phyloP scores from a whole-genome alignment of 805 yeast genomes.

The Candida piceae region DNA sequence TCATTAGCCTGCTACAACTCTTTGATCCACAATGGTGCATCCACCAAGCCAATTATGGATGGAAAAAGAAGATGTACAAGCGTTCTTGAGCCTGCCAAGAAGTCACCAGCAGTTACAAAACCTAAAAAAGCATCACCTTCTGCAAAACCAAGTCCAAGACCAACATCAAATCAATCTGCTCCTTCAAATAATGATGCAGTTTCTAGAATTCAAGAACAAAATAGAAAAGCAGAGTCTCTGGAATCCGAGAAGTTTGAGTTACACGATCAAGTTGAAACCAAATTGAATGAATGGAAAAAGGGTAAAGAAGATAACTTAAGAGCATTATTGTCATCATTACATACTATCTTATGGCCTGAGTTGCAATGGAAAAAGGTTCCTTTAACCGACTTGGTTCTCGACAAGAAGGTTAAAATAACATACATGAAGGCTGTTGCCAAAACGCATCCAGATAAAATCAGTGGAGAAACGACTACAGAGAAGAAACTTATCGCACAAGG shows the following conservation, averaged over 20 bases:
- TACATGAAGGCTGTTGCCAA: slow-evolving; percentile 79
- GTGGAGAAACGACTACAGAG: slow-evolving; percentile 54
- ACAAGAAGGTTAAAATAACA: slow-evolving; percentile 79
- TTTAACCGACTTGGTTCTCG: slow-evolving; percentile 73
- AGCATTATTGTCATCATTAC: slow-evolving; percentile 65
- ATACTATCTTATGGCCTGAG: slow-evolving; percentile 62
- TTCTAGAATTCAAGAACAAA: slow-evolving; percentile 44
- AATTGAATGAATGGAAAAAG: slow-evolving; percentile 56
- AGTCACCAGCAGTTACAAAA: too few relatives aligned
- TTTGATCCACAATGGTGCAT: slow-evolving; percentile 63
- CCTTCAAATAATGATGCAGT: slow-evolving; percentile 36
- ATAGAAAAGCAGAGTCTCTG: slow-evolving; percentile 37
- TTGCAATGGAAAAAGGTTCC: slow-evolving; percentile 62
- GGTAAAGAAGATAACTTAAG: slow-evolving; percentile 83
- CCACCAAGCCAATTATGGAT: slow-evolving; percentile 61
- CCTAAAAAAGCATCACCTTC: too few relatives aligned
- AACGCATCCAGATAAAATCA: slow-evolving; percentile 82
- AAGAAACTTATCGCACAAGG: slow-evolving; percentile 80
- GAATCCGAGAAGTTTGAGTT: slow-evolving; percentile 58
- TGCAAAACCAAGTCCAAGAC: too few relatives aligned
- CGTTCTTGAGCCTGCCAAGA: slow-evolving; percentile 51
- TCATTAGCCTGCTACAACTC: slow-evolving; percentile 59
- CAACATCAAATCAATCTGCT: slow-evolving; percentile 16
- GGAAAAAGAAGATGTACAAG: slow-evolving; percentile 76
- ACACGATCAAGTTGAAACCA: slow-evolving; percentile 56